Conservation (phyloP, 257 asterid species). For the Thymus mandschuricus region DNA sequence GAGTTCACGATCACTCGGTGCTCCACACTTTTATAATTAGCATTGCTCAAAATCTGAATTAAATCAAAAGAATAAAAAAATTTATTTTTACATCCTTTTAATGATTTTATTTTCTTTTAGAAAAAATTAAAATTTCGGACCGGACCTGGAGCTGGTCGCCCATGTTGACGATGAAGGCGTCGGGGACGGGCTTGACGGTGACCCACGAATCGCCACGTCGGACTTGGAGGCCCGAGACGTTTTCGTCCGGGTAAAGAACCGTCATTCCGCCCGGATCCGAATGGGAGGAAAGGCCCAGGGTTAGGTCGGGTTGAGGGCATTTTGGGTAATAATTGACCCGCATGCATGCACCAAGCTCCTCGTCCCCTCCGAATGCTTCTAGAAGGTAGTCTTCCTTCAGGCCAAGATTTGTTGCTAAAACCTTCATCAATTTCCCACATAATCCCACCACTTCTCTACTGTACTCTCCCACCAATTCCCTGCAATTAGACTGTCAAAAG, state of each 20-base stretch:
- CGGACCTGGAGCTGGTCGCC: slow-evolving; percentile 89
- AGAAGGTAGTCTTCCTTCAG: slow-evolving; percentile 54
- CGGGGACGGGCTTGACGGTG: slow-evolving; percentile 70
- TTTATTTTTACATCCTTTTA: no score
- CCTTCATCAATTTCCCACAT: slow-evolving; percentile 55
- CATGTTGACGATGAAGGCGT: slow-evolving; percentile 77
- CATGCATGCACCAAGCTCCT: slow-evolving; percentile 63
- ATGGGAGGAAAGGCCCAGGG: slow-evolving; percentile 82
- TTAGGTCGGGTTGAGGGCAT: slow-evolving; percentile 93
- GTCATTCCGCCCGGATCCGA: slow-evolving; percentile 96
- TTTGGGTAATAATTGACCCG: slow-evolving; percentile 88
- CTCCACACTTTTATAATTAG: slow-evolving; percentile 64
- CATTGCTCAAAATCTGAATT: slow-evolving; percentile 64
- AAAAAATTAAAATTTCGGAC: not conserved
- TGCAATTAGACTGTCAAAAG: slow-evolving; percentile 13
- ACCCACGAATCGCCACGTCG: slow-evolving; percentile 60
- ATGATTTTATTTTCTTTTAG: no score
- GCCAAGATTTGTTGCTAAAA: slow-evolving; percentile 68
- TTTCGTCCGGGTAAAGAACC: slow-evolving; percentile 72
- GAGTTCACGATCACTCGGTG: slow-evolving; percentile 76
- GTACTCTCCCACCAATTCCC: slow-evolving; percentile 62
- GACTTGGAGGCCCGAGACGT: slow-evolving; percentile 87
- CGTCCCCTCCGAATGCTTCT: slow-evolving; percentile 71
- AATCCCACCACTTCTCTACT: slow-evolving; percentile 58
- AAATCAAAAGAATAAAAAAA: not conserved